These are phyloP conservation scores for Hemileccinum impolitum DNA, from an alignment of 768 basidiomycete genomes.

Conservation along the genomic window DNA sequence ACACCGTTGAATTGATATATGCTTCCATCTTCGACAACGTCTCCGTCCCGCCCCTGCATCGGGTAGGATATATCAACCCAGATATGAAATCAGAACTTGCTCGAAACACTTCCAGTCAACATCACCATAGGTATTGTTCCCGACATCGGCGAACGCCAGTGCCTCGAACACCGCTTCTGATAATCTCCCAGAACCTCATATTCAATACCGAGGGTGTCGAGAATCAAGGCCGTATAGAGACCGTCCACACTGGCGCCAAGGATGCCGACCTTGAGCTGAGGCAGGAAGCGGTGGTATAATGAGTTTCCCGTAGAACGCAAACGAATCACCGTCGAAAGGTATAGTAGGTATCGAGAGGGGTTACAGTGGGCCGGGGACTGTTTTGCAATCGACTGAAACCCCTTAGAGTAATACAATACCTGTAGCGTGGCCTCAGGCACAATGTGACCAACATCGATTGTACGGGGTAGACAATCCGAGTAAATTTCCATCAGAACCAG, in stretches of 20 bases:
- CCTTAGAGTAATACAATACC: no score
- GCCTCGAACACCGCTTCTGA: conserved; percentile 33
- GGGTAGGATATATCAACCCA: neutral
- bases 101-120: conserved; percentile 30
- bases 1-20: conserved; percentile 5
- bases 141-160: conserved; percentile 21
- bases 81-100: conserved; percentile 15
- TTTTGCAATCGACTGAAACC: no score
- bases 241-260: conserved; percentile 27
- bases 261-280: conserved; percentile 15
- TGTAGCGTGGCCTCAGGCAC: no score
- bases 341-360: conserved; percentile 1
- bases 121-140: conserved; percentile 3
- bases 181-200: conserved; percentile 48
- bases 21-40: conserved; percentile 24
- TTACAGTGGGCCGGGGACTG: no score
- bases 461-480: no score
- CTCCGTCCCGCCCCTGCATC: conserved; percentile 22
- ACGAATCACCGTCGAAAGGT: conserved; percentile 16
- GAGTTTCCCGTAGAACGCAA: conserved; percentile 14
- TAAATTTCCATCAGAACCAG: no score
- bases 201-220: conserved; percentile 38
- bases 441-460: no score
- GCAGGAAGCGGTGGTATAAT: conserved; percentile 8
- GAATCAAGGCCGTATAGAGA: conserved; percentile 43